Evolutionary conservation across 163 green algal species (phyloP).

Genomic region (Trebouxia gelatinosa): DNA sequence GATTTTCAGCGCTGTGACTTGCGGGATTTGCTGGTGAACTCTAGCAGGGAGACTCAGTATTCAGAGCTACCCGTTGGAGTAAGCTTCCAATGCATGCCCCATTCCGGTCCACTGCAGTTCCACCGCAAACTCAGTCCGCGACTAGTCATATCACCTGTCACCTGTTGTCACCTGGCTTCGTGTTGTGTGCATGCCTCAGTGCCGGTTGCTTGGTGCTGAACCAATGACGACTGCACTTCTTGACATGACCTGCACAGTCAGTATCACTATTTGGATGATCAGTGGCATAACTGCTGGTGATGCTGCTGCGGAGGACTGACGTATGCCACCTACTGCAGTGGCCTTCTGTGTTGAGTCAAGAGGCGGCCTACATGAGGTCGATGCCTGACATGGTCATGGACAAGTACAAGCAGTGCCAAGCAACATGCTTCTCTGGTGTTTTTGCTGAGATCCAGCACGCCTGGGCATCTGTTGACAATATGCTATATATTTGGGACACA

Average conservation of each 20-base stretch:
- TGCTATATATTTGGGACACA: constrained; percentile 91
- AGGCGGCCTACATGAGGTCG: constrained; percentile 61
- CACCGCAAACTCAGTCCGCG: too few relatives aligned
- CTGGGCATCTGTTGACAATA: constrained; percentile 94
- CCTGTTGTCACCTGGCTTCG: too few relatives aligned
- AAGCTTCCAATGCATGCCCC: neutral
- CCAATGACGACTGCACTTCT: too few relatives aligned
- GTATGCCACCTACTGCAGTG: constrained; percentile 57
- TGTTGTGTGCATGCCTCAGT: too few relatives aligned
- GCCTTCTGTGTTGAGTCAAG: constrained; percentile 65
- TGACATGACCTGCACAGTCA: too few relatives aligned
- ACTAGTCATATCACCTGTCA: too few relatives aligned
- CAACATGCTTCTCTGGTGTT: constrained; percentile 90
- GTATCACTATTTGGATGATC: too few relatives aligned
- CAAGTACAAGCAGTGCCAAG: constrained; percentile 65
- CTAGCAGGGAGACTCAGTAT: constrained; percentile 72
- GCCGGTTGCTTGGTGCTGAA: too few relatives aligned
- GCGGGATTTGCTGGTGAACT: constrained; percentile 64
- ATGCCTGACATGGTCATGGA: constrained; percentile 79
- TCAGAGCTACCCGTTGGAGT: constrained; percentile 65
- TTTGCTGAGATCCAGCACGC: constrained; percentile 84
- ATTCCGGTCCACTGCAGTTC: too few relatives aligned
- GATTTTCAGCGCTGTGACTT: constrained; percentile 62
- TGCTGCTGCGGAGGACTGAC: neutral
- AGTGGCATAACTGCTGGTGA: neutral